Percentiles rank a stretch among this genome's conserved stretches.
These are phyloP conservation scores for Calendula officinalis DNA, from an alignment of 129 eudicot genomes.

Conservation along the genomic window DNA sequence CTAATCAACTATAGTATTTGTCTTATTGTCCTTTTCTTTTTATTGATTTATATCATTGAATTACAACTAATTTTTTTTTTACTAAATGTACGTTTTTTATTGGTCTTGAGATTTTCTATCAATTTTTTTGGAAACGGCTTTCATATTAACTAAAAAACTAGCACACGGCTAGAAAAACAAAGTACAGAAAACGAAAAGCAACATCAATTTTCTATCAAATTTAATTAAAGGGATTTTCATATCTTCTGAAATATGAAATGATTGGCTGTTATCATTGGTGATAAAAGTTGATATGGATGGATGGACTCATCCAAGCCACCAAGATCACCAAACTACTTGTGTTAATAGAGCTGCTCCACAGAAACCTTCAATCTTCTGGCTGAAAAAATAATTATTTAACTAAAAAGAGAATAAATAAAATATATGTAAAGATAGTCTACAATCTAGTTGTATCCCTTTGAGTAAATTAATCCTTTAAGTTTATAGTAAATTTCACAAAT, in stretches of 20 bases:
- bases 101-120: neutral
- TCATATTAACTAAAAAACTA: too few relatives aligned
- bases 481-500: too few relatives aligned
- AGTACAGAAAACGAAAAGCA: too few relatives aligned
- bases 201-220: neutral
- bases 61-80: neutral
- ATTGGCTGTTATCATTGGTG: slow-evolving; percentile 21
- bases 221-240: slow-evolving; percentile 1
- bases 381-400: neutral
- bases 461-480: too few relatives aligned
- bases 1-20: too few relatives aligned
- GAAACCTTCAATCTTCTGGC: slow-evolving; percentile 18
- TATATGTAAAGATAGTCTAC: neutral
- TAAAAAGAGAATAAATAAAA: neutral
- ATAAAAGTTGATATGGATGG: slow-evolving; percentile 35
- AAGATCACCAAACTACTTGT: slow-evolving; percentile 25
- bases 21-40: neutral
- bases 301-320: slow-evolving; percentile 33
- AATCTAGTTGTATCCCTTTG: neutral
- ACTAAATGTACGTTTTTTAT: neutral
- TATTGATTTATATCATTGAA: neutral
- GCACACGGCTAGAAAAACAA: too few relatives aligned
- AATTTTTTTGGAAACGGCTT: too few relatives aligned
- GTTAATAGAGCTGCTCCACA: slow-evolving; percentile 26
- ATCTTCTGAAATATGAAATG: slow-evolving; percentile 15